Evolutionary conservation across 2,329 filamentous ascomycete species (phyloP), one percentile per base, ranked within the genome.

Genomic region (Pseudofabraea citricarpa): DNA sequence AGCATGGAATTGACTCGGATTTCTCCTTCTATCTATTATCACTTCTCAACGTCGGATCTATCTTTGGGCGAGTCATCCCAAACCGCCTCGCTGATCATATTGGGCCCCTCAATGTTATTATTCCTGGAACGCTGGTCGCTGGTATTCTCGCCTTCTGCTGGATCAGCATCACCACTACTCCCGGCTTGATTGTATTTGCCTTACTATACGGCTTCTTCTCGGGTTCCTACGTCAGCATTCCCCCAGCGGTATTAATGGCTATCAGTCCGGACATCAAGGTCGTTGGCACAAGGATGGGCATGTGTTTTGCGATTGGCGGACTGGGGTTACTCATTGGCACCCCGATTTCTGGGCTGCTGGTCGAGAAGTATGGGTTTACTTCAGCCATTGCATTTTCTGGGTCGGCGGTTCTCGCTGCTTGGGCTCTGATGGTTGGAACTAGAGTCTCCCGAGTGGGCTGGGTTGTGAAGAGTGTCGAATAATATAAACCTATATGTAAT

Each of bases 31-130:
- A 56, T 23, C 39, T 49, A 27, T n/a, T 54, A 5, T 42, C 48
- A 3, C 48, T 51, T 13, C 37, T 54, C 1, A 56, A 56, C 29
- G 48, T 46, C 2, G 49, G 37, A 6, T 53, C 51, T 4, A 46
- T 55, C 2, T 47, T 53, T 22, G 54, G 54, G 3, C 40, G 53
- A 6, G 45, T 53, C 4, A 33, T 56, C 15, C 49, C 52, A 4
- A 52, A 49, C 15, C 40, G 33, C 6, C 20, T 54, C 9, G 49
- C 50, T 6, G 51, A 56, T 24, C 46, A 36, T 18, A 18, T 43
- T 1, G 53, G 53, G 2, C 48, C 46, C 6, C 36, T 52, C 6
- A 55, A 56, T 20, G 62, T 71, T 27, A 64, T 78, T 19, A 42
- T 46, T 19, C 44, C 48, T 4, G 36, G 42, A 12, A 42, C 40